Evolutionary conservation across 495 filamentous ascomycete genomes (phyloP).

Genomic region (Neurospora sp.): DNA sequence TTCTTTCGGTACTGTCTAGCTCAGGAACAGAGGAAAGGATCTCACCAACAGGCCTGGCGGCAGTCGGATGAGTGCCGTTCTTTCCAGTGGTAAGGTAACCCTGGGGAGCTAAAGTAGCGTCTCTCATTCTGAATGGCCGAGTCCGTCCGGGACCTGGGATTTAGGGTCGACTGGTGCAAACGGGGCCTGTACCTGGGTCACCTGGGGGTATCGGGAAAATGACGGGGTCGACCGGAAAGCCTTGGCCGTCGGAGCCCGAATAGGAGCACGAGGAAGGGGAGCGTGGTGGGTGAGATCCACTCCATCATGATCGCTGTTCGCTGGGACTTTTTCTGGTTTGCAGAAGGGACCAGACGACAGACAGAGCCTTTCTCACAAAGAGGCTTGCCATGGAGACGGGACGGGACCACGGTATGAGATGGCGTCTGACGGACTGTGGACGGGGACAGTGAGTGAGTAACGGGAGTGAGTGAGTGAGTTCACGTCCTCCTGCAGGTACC

Average conservation of each 20-base stretch:
- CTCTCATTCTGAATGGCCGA: neutral
- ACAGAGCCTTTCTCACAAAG: neutral
- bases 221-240: neutral
- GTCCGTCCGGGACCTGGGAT: neutral
- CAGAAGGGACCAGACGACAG: neutral
- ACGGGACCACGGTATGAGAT: neutral
- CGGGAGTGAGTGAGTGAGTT: neutral
- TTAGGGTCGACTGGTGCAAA: neutral
- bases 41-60: neutral
- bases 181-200: slow-evolving; percentile 1
- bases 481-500: neutral
- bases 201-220: neutral
- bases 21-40: neutral
- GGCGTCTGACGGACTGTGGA: neutral
- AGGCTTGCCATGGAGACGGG: neutral
- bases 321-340: neutral
- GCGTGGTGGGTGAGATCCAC: neutral
- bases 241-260: neutral
- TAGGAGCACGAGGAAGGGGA: neutral
- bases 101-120: neutral
- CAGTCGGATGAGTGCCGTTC: neutral
- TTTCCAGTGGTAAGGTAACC: neutral
- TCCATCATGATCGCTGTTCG: neutral
- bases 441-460: neutral
- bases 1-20: neutral